Percentiles rank a stretch among this genome's conserved stretches.
Evolutionary conservation across 176 grass and related monocot genomes (phyloP).

Genomic region (Microstegium vimineum): DNA sequence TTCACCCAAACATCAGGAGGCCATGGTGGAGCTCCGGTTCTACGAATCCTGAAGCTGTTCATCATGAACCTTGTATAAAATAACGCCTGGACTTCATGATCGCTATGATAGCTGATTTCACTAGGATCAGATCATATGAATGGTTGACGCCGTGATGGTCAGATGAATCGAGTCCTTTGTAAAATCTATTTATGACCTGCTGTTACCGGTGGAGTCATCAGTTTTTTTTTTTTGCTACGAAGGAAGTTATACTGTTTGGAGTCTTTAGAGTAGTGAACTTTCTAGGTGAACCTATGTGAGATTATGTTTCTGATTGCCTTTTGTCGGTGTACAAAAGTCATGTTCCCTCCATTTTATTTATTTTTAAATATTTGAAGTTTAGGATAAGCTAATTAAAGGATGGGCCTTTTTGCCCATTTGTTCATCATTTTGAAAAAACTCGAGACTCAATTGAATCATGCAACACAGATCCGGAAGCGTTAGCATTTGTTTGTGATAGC

Average conservation of each 20-base stretch:
- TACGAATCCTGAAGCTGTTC: conserved; percentile 46
- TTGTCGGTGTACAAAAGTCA: neutral
- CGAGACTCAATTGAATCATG: neutral
- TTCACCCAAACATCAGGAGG: conserved; percentile 71
- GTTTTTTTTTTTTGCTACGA: neutral
- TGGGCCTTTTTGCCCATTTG: neutral
- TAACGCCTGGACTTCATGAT: neutral
- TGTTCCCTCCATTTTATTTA: neutral
- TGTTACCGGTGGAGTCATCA: neutral
- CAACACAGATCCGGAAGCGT: neutral
- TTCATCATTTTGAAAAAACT: neutral
- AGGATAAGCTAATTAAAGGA: neutral
- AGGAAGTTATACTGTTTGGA: neutral
- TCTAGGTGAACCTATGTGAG: neutral
- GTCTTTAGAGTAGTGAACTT: neutral
- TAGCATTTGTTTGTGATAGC: neutral
- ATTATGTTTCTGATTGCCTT: neutral
- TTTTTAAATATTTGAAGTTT: too few species aligned
- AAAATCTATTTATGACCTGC: neutral
- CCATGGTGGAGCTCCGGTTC: conserved; percentile 89
- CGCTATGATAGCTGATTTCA: neutral
- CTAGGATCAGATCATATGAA: neutral
- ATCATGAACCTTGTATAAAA: neutral
- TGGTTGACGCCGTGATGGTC: neutral
- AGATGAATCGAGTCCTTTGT: neutral